A percentile compares a stretch with the other conserved stretches of the same genome.
phyloP scores from a whole-genome alignment of 768 basidiomycete genomes.

The Tylopilus sp. region DNA sequence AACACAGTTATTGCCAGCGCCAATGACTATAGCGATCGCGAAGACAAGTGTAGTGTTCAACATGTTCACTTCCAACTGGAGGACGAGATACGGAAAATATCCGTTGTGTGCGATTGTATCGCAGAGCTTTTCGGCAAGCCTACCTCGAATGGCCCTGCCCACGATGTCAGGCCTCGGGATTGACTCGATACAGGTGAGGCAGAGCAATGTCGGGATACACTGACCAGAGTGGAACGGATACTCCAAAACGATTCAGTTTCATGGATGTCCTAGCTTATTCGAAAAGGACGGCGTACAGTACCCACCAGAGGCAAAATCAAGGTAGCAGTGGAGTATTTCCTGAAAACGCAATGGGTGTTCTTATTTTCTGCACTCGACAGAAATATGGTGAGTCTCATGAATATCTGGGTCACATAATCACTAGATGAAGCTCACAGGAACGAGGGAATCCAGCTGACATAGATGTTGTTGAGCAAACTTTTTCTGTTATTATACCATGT shows the following conservation, averaged over 20 bases:
- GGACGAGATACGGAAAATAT: background rate
- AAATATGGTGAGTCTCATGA: background rate
- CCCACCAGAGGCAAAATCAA: background rate
- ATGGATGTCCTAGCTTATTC: no score
- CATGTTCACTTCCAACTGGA: background rate
- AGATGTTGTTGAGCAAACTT: no score
- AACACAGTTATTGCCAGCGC: background rate
- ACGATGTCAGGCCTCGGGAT: background rate
- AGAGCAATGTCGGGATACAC: background rate
- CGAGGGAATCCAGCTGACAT: no score
- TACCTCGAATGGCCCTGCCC: no score
- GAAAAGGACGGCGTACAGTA: no score
- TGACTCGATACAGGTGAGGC: constrained; percentile 1
- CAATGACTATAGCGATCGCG: background rate
- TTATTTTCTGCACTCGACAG: background rate
- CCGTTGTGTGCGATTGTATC: background rate
- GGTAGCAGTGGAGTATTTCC: background rate
- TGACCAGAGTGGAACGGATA: background rate
- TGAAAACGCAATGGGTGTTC: no score
- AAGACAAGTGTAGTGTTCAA: background rate
- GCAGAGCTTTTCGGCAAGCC: background rate
- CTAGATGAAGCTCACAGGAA: no score
- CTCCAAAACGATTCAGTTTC: background rate
- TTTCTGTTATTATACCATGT: no score
- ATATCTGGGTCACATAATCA: no score